Base-by-base conservation (phyloP, 129 eudicot species). In the Apium graveolens region DNA sequence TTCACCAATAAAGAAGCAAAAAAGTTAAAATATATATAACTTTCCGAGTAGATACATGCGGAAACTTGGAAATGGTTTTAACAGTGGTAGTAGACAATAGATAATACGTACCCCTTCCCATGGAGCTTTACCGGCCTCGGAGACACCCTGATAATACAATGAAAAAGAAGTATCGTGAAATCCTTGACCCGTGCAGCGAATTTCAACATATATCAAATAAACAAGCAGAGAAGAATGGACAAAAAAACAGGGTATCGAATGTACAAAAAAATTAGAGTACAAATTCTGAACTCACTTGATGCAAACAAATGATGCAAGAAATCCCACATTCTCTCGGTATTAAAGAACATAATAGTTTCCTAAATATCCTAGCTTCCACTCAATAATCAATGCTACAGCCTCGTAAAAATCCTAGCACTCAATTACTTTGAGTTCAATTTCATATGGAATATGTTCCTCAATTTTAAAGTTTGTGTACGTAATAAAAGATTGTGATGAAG, bases 71-170 rank as follows among this genome's bases (percentile, higher is more conserved):
- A 72, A 41, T 21, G 44, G 11, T 41, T 37, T 8, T 3, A 72
- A 72, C 10, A 72, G 1, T 21, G 39, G 63, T n/a, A 75, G 34
- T 9, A 38, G 26, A 57, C 24, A 49, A 14, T 24, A 20, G 46
- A 34, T 70, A 48, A 72, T 37, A 68, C 90, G 80, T 88, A 88
- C 92, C 88, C 89, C 89, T 82, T 86, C 75, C 92, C 92, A 88
- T 42, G 92, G 88, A 79, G 92, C 88, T 80, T 88, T 83, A 3
- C 92, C 92, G 62, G 82, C 68, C 73, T 86, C 76, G 20, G 76
- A 72, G 32, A 38, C 43, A 20, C 76, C 76, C 76, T 72, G 76
- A 39, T 24, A 38, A 37, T 8, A 20, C 2, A 24, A 31, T 73
- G 21, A 73, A 44, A 71, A 44, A 74, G 24, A 43, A 41, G 17